Percentiles rank a stretch among this genome's conserved stretches.
Evolutionary conservation across 768 basidiomycete genomes (phyloP).

Genomic region (Mycena amicta): DNA sequence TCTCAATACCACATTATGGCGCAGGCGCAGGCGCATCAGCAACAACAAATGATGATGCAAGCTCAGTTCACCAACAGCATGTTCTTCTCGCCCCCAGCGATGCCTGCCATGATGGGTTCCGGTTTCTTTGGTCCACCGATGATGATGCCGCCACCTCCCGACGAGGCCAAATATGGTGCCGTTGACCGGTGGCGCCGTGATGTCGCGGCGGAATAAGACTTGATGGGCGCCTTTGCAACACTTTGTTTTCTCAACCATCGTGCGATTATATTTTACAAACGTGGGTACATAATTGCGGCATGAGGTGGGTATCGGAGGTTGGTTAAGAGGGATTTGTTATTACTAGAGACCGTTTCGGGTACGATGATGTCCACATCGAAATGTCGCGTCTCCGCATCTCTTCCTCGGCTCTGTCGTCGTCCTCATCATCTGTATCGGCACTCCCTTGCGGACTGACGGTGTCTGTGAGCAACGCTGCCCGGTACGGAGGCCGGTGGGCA

Average conservation of each 20-base stretch:
- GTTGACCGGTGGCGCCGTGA: slow-evolving; percentile 85
- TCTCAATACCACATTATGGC: slow-evolving; percentile 65
- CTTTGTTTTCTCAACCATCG: slow-evolving; percentile 17
- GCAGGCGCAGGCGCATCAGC: slow-evolving; percentile 40
- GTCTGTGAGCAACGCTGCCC: slow-evolving; percentile 37
- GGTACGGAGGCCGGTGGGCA: slow-evolving; percentile 69
- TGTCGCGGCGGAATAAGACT: slow-evolving; percentile 55
- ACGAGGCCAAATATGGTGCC: slow-evolving; percentile 64
- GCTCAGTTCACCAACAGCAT: slow-evolving; percentile 76
- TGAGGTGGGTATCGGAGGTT: not conserved
- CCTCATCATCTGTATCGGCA: slow-evolving; percentile 56
- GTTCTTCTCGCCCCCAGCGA: slow-evolving; percentile 60
- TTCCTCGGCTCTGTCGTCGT: slow-evolving; percentile 78
- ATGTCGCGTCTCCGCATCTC: slow-evolving; percentile 84
- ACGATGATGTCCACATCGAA: slow-evolving; percentile 75
- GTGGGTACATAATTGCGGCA: not conserved
- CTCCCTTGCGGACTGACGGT: slow-evolving; percentile 48
- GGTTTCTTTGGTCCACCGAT: slow-evolving; percentile 66
- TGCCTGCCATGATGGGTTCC: slow-evolving; percentile 62
- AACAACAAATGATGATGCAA: slow-evolving; percentile 74
- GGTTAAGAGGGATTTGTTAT: slow-evolving; percentile 52
- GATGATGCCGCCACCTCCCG: slow-evolving; percentile 58
- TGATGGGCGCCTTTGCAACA: not conserved
- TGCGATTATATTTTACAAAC: slow-evolving; percentile 3
- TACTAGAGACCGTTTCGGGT: slow-evolving; percentile 74